phyloP scores from a whole-genome alignment of 2,329 filamentous ascomycete genomes.

The Fusarium verticillioides region DNA sequence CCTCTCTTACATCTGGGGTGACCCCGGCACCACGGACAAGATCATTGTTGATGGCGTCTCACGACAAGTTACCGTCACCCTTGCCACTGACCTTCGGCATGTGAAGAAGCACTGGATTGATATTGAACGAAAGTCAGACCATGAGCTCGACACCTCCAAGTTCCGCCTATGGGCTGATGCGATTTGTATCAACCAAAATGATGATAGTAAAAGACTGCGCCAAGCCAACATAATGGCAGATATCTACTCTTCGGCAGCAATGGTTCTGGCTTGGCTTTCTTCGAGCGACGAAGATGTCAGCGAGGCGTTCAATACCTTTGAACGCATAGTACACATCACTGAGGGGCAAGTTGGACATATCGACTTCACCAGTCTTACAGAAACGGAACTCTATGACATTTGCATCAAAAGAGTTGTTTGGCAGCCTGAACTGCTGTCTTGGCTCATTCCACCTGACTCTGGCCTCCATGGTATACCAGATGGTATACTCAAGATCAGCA shows the following conservation, averaged over 20 bases:
- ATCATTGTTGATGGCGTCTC: background rate
- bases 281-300: too few relatives aligned
- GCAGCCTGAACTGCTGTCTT: too few relatives aligned
- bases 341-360: too few relatives aligned
- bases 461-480: too few relatives aligned
- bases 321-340: too few relatives aligned
- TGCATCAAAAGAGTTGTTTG: too few relatives aligned
- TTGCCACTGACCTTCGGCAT: background rate
- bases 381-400: too few relatives aligned
- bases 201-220: fast-evolving
- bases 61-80: background rate
- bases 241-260: background rate
- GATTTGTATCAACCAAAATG: background rate
- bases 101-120: background rate
- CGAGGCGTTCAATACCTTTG: too few relatives aligned
- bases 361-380: too few relatives aligned
- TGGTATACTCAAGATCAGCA: too few relatives aligned
- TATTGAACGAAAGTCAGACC: fast-evolving
- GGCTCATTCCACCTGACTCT: too few relatives aligned
- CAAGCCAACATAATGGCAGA: background rate
- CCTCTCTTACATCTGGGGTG: background rate
- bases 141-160: fast-evolving
- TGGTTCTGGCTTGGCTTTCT: background rate
- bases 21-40: fast-evolving
- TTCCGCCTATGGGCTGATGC: slow-evolving; percentile 1